These are phyloP conservation scores for Beta macrorhiza DNA, from an alignment of 179 eudicot species.

Conservation along the genomic window DNA sequence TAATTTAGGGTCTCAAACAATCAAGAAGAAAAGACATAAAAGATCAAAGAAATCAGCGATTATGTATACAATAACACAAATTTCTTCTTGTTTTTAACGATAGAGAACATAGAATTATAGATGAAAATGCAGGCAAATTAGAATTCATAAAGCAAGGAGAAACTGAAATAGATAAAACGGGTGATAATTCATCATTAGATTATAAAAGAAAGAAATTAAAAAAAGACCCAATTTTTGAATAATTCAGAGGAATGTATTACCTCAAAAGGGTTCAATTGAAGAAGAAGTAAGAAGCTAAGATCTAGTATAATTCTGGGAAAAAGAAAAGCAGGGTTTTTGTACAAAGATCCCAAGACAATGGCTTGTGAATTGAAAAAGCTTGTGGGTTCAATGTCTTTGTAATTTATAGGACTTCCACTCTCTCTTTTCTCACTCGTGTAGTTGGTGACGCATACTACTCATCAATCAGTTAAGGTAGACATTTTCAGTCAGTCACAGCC, in stretches of 20 bases:
- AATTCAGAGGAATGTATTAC: slow-evolving; percentile 15
- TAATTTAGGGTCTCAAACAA: neutral
- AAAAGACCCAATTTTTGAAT: neutral
- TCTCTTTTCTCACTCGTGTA: neutral
- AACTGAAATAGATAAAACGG: too few relatives aligned
- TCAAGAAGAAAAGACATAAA: neutral
- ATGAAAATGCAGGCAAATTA: neutral
- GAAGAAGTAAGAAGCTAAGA: neutral
- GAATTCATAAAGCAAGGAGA: neutral
- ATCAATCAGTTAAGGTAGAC: neutral
- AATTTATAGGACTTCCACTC: slow-evolving; percentile 17
- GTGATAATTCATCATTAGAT: too few relatives aligned
- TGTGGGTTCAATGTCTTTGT: neutral
- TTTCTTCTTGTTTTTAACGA: neutral
- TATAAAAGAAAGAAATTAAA: too few relatives aligned
- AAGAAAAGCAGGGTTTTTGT: neutral
- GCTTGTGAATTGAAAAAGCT: neutral
- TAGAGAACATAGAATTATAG: neutral
- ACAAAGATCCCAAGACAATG: neutral
- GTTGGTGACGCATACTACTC: slow-evolving; percentile 2
- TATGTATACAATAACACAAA: neutral
- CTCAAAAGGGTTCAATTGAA: neutral
- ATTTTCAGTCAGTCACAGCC: too few relatives aligned
- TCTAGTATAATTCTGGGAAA: neutral
- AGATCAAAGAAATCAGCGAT: neutral